phyloP scores from a whole-genome alignment of 345 rosid species.

The Eucalyptus melliodora region DNA sequence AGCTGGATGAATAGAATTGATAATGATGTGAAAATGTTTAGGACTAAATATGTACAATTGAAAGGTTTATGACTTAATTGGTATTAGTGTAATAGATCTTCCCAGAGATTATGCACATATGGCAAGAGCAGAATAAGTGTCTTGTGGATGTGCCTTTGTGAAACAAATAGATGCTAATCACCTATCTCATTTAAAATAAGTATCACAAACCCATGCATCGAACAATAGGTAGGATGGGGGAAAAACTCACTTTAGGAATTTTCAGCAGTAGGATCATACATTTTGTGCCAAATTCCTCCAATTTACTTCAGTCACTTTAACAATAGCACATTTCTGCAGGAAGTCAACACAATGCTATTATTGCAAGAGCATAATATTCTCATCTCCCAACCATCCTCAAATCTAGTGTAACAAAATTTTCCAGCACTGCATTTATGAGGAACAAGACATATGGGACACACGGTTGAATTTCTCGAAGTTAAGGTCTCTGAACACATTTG shows the following conservation, averaged over 20 bases:
- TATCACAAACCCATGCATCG: background rate
- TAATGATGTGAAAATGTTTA: too few species aligned
- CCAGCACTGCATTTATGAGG: background rate
- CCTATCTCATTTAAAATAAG: background rate
- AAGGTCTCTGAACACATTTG: background rate
- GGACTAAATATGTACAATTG: too few species aligned
- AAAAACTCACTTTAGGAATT: background rate
- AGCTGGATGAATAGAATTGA: too few species aligned
- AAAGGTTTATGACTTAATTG: too few species aligned
- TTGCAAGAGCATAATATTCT: background rate
- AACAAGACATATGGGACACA: background rate
- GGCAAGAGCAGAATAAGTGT: background rate
- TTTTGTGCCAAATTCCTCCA: background rate
- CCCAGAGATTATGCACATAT: background rate
- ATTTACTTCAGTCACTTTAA: background rate
- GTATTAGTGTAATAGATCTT: too few species aligned
- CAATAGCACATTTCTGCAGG: background rate
- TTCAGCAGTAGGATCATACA: background rate
- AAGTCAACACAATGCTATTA: background rate
- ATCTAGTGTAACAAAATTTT: background rate
- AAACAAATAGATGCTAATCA: background rate
- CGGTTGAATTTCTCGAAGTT: background rate
- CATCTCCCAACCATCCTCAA: background rate
- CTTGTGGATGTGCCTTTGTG: background rate
- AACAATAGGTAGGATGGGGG: background rate